Base-by-base conservation (phyloP, 163 green algal species). In the Prototheca stagnorum region DNA sequence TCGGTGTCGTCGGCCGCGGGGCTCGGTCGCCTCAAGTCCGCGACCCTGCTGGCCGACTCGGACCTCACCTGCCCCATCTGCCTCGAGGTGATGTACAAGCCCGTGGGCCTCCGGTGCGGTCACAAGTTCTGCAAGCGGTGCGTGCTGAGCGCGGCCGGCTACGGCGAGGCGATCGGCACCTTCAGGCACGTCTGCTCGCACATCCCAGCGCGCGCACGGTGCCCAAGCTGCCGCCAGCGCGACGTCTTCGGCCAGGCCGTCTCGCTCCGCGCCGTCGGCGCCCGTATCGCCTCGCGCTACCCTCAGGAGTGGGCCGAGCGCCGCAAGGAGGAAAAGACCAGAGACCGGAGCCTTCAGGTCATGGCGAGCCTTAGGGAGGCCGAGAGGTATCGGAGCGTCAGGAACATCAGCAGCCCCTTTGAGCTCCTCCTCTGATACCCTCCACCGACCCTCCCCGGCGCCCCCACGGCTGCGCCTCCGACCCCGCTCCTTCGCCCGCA, bases 1-100 rank as follows among this genome's bases (percentile, higher is more conserved):
- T 26, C 25, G 25, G 22, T 14, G 42, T 9, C 24, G 5, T 15
- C 14, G 14, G 24, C 24, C 15, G 25, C 42, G 23, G n/a, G 16
- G 24, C 43, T 49, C 33, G 14, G 6, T 3, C 20, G 31, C 24
- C 29, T 24, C 22, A n/a, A 14, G 20, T n/a, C n/a, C n/a, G 8
- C 20, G 5, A 47, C 26, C n/a, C 23, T 17, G 0, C 53, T 62
- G 7, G 31, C 5, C 6, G 52, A 61, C 31, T 20, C 41, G 3
- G 52, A 57, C 12, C 50, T 64, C 25, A 28, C 31, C 23, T 70
- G 61, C 54, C 61, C 61, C 47, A 66, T 70, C 45, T 70, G 59
- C 54, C 45, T 70, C 39, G 61, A 65, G 5, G 15, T 54, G 6
- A 54, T 65, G 57, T 65, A 56, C 43, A 65, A 59, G 24, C 57